A percentile compares a stretch with the other conserved stretches of the same genome.
phyloP scores from a whole-genome alignment of 345 rosid species.

The Rhizophora mangle region DNA sequence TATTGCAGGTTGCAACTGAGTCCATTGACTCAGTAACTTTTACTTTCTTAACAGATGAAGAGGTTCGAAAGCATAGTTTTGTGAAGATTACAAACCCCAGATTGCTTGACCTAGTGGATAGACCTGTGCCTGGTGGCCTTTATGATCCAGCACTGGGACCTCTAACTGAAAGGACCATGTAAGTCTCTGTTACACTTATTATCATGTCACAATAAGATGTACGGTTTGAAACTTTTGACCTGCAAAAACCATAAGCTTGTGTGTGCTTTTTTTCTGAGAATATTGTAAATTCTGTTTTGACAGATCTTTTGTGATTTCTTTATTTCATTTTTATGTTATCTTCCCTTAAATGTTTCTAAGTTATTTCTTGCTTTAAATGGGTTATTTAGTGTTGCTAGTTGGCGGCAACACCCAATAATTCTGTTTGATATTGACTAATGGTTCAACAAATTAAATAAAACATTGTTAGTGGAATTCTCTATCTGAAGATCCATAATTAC shows the following conservation, averaged over 20 bases:
- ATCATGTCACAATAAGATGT: background rate
- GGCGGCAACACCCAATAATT: background rate
- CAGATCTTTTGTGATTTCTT: background rate
- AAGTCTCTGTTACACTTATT: slow-evolving; percentile 7
- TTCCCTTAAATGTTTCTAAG: too few relatives aligned
- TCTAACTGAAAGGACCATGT: slow-evolving; percentile 36
- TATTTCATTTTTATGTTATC: too few relatives aligned
- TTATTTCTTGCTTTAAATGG: background rate
- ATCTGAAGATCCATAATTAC: background rate
- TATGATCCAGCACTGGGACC: slow-evolving; percentile 57
- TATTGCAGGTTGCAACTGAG: slow-evolving; percentile 46
- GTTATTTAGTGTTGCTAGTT: background rate
- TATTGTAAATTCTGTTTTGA: background rate
- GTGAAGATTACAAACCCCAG: slow-evolving; percentile 39
- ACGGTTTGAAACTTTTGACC: background rate
- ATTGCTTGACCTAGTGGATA: slow-evolving; percentile 38
- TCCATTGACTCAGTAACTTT: slow-evolving; percentile 43
- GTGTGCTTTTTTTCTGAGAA: background rate
- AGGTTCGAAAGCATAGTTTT: slow-evolving; percentile 51
- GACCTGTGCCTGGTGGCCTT: slow-evolving; percentile 54
- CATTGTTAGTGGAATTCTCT: background rate
- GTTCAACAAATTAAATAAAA: too few relatives aligned
- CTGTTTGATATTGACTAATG: background rate
- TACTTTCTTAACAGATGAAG: slow-evolving; percentile 50
- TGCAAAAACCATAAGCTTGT: background rate